Conservation (phyloP, 176 grass and related monocot genomes). For the Elymus sibiricus region DNA sequence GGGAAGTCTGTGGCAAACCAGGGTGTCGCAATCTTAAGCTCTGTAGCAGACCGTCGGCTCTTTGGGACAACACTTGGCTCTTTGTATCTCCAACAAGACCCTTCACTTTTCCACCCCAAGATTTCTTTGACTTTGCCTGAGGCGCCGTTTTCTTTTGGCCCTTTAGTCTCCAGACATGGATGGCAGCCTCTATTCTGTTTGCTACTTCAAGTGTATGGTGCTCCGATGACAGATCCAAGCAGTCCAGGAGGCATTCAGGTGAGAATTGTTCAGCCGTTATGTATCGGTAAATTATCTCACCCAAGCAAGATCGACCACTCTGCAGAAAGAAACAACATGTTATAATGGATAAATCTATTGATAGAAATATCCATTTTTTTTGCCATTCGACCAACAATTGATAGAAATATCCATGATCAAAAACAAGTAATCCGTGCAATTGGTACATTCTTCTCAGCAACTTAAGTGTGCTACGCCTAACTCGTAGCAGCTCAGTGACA, state of each 20-base stretch:
- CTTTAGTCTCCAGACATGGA: conserved; percentile 93
- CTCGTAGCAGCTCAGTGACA: neutral
- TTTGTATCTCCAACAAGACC: conserved; percentile 67
- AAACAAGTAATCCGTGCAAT: neutral
- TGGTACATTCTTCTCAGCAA: neutral
- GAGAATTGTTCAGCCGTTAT: conserved; percentile 94
- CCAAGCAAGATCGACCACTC: conserved; percentile 91
- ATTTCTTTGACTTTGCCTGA: conserved; percentile 72
- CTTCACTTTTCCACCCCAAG: conserved; percentile 92
- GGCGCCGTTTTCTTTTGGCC: conserved; percentile 51
- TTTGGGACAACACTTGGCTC: conserved; percentile 58
- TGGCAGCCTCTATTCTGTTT: conserved; percentile 88
- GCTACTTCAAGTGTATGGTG: conserved; percentile 90
- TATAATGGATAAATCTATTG: neutral
- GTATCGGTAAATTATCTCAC: conserved; percentile 91
- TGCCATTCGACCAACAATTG: neutral
- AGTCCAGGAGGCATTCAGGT: conserved; percentile 89
- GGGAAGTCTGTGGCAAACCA: conserved; percentile 77
- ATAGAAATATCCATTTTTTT: neutral
- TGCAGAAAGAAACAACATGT: conserved; percentile 35
- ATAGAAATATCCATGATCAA: neutral
- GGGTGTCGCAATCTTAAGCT: conserved; percentile 86
- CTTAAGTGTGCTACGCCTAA: neutral
- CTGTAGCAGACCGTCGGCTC: conserved; percentile 79
- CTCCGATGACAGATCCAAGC: conserved; percentile 90